phyloP scores from a whole-genome alignment of 306 rosid genomes.

The Cucurbita moschata region DNA sequence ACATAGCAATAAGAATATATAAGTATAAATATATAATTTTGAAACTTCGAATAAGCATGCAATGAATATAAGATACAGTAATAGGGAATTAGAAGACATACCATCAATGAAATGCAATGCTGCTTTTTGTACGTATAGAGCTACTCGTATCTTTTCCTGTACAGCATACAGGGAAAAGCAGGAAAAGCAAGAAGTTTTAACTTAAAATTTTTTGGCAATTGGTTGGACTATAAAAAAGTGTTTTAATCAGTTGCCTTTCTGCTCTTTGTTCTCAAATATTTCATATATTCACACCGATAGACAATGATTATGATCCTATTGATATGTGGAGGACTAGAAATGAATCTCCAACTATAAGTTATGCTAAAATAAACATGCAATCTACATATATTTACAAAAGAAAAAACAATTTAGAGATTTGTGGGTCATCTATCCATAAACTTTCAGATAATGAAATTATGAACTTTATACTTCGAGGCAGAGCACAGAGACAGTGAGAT shows the following conservation, averaged over 20 bases:
- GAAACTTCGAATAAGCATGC: not conserved
- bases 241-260: not conserved
- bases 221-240: not conserved
- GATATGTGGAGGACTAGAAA: not conserved
- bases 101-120: conserved; percentile 91
- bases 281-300: not conserved
- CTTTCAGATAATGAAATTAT: not conserved
- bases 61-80: not conserved
- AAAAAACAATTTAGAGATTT: not conserved
- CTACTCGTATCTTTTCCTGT: conserved; percentile 83
- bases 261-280: not conserved
- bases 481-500: not conserved
- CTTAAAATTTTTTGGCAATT: not conserved
- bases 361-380: not conserved
- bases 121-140: conserved; percentile 80
- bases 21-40: not conserved
- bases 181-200: not conserved
- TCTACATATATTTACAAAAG: not conserved
- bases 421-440: not conserved
- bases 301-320: not conserved
- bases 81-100: conserved; percentile 12
- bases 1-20: not conserved
- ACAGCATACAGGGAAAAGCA: not conserved
- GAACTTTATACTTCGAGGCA: not conserved
- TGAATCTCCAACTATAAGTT: not conserved